A percentile compares a stretch with the other conserved stretches of the same genome.
Conservation (phyloP, 352 stramenopile genomes). For the Phytophthora gonapodyides region DNA sequence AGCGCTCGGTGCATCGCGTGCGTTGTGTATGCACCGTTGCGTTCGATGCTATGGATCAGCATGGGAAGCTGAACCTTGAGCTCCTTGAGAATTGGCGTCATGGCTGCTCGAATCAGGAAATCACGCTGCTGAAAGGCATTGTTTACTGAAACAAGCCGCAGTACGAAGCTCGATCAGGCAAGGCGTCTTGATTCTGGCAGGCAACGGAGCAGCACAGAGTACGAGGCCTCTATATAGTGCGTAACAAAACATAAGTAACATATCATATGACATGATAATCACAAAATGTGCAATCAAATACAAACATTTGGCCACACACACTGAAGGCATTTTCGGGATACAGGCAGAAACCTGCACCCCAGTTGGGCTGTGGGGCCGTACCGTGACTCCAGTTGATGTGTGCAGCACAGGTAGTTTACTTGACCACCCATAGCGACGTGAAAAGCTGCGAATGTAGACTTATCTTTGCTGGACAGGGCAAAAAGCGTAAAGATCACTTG, state of each 20-base stretch:
- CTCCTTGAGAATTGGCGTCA: not conserved
- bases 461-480: too few relatives aligned
- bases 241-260: not conserved
- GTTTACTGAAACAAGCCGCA: constrained; percentile 1
- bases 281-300: not conserved
- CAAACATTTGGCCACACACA: too few relatives aligned
- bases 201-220: not conserved
- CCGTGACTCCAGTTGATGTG: too few relatives aligned
- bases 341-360: too few relatives aligned
- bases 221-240: not conserved
- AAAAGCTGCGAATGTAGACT: too few relatives aligned
- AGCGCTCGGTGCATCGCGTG: not conserved
- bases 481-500: too few relatives aligned
- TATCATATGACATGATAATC: not conserved
- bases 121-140: not conserved
- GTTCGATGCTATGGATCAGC: not conserved
- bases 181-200: not conserved
- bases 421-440: too few relatives aligned
- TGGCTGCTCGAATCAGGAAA: not conserved
- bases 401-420: too few relatives aligned
- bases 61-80: not conserved
- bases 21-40: not conserved
- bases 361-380: too few relatives aligned
- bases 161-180: not conserved
- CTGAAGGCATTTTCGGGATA: too few relatives aligned